Base-by-base conservation (phyloP, 2,329 filamentous ascomycete genomes). In the Aurifilum marmelostoma region DNA sequence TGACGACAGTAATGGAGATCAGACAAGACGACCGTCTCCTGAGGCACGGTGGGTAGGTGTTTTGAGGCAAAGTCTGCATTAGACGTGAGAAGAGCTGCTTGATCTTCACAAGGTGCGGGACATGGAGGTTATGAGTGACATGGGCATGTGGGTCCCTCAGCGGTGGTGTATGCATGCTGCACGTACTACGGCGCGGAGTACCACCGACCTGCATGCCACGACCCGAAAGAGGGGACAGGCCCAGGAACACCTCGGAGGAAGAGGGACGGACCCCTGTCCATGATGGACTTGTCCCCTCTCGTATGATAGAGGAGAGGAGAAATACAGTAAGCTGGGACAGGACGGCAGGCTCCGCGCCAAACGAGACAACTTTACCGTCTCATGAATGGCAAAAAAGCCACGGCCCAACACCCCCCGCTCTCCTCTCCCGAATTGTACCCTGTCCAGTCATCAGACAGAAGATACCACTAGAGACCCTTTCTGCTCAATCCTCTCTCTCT, bases 121-220 rank as follows among this genome's bases (percentile, higher is more conserved):
- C 77, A 77, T 78, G 77, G 73, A 75, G 75, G 80, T 82, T 82
- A 82, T 80, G 78, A 80, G 75, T 73, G 76, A 79, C 76, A 78
- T 75, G 78, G 76, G 71, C 68, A 56, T 61, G 72, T 67, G 69
- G 69, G 73, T 69, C 69, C 64, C 34, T 8, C 34, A 66, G 43
- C n/a, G 63, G 60, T n/a, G 43, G 59, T 50, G 41, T 37, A 63
- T 61, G 69, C 50, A 69, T 66, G 67, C 67, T 71, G 67, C 65
- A 63, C 37, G 62, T 66, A 62, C 70, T 39, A 54, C 21, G 34
- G 29, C 29, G 6, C 39, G 59, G 34, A 62, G 32, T 61, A 61
- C 56, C 34, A 43, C 58, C 24, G 52, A 37, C 54, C 58, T 67
- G 65, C 65, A 69, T 63, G 39, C 59, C 58, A 63, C 64, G 37